A percentile compares a stretch with the other conserved stretches of the same genome.
phyloP scores from a whole-genome alignment of 2,329 filamentous ascomycete genomes.

The Venturia nashicola region DNA sequence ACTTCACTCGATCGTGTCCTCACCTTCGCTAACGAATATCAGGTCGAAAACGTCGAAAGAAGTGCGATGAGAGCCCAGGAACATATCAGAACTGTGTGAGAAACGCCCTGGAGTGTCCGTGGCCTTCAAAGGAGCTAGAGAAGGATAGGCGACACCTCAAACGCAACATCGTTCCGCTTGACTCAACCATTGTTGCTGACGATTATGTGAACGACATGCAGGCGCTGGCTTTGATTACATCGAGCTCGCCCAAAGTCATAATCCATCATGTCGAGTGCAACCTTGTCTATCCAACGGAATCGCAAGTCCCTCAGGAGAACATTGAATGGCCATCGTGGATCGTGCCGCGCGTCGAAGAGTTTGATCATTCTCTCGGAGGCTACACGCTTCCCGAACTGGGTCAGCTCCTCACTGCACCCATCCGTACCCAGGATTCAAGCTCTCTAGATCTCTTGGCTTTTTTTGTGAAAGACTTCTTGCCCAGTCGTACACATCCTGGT shows the following conservation, averaged over 20 bases:
- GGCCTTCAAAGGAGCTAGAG: background rate
- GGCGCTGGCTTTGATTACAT: background rate
- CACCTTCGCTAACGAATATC: background rate
- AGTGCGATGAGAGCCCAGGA: constrained; percentile 1
- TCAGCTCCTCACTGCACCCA: background rate
- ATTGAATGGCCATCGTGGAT: background rate
- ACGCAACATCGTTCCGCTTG: background rate
- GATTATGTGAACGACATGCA: background rate
- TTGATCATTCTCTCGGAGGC: background rate
- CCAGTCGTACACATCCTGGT: background rate
- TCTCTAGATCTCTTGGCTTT: background rate
- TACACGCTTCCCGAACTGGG: background rate
- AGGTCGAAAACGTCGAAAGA: constrained; percentile 4
- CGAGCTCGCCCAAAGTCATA: background rate
- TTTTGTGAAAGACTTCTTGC: constrained; percentile 3
- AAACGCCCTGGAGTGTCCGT: background rate
- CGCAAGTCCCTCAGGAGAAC: background rate
- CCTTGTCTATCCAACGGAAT: background rate
- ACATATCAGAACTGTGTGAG: background rate
- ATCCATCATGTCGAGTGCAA: background rate
- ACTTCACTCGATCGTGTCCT: too few species aligned
- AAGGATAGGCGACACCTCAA: background rate
- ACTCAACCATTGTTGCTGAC: background rate
- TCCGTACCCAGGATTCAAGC: background rate
- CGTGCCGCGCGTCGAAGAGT: background rate